phyloP scores from a whole-genome alignment of 2,329 filamentous ascomycete genomes.

The Colletotrichum gigasporum region DNA sequence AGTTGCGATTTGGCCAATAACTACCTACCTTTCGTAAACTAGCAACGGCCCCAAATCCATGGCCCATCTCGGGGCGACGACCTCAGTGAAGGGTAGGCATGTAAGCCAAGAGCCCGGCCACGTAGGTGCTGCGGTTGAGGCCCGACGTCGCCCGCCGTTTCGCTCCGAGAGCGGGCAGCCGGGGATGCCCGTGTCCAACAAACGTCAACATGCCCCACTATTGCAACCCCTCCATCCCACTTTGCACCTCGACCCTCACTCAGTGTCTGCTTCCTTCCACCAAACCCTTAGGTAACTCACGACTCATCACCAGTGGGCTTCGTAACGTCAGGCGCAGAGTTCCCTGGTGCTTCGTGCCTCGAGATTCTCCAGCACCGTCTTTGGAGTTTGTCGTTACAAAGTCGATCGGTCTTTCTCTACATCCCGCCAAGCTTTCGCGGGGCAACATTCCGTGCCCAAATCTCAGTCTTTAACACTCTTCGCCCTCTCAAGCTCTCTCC shows the following conservation, averaged over 20 bases:
- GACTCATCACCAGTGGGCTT: conserved; percentile 2
- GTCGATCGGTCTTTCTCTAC: not conserved
- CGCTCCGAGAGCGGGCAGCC: conserved; percentile 26
- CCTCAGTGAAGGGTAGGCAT: too few relatives aligned
- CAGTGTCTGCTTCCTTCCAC: conserved; percentile 2
- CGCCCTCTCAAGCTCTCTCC: not conserved
- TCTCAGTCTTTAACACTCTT: not conserved
- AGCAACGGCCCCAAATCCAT: too few relatives aligned
- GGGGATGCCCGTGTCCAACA: conserved; percentile 11
- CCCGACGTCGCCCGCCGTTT: conserved; percentile 19
- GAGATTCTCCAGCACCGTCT: not conserved
- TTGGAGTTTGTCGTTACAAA: not conserved
- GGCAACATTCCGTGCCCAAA: not conserved
- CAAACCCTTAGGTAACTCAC: conserved; percentile 19
- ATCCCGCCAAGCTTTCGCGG: conserved; percentile 3
- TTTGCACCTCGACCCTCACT: not conserved
- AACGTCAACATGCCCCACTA: conserved; percentile 29
- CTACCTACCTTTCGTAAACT: too few relatives aligned
- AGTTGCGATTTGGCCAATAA: too few relatives aligned
- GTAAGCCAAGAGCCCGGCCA: conserved; percentile 7
- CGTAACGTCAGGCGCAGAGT: not conserved
- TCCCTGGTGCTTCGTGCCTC: not conserved
- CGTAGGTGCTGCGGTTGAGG: not conserved
- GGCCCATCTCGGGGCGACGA: too few relatives aligned
- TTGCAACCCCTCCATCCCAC: conserved; percentile 17